These are phyloP conservation scores for Reticulascus tulasneorum DNA, from an alignment of 2,329 filamentous ascomycete species.

Conservation along the genomic window DNA sequence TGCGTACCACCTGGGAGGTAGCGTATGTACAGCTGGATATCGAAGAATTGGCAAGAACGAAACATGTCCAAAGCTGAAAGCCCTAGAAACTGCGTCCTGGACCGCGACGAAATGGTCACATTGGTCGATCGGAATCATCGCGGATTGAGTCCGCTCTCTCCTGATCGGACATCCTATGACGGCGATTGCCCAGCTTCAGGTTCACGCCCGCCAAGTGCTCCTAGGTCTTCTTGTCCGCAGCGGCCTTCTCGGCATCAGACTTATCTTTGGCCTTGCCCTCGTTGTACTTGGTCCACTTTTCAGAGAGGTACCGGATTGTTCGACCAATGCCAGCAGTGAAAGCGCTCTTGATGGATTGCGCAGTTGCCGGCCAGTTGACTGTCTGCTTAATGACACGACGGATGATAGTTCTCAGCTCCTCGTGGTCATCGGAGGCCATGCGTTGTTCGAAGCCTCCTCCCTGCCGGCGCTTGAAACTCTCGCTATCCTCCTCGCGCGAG, in stretches of 20 bases:
- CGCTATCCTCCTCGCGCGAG: conserved; percentile 64
- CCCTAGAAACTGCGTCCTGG: too few species aligned
- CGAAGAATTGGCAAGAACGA: too few species aligned
- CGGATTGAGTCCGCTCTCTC: too few species aligned
- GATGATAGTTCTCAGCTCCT: conserved; percentile 67
- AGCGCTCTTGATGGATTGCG: conserved; percentile 79
- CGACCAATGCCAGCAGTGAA: conserved; percentile 71
- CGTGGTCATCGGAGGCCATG: conserved; percentile 67
- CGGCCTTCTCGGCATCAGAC: conserved; percentile 1
- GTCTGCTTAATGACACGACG: conserved; percentile 78
- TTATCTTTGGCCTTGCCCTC: conserved; percentile 33
- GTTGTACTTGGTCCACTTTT: conserved; percentile 70
- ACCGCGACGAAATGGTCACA: too few species aligned
- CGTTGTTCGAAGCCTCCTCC: conserved; percentile 83
- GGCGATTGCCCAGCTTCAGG: too few species aligned
- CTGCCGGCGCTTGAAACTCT: conserved; percentile 66
- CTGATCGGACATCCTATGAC: too few species aligned
- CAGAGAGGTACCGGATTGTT: conserved; percentile 71
- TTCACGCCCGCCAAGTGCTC: too few species aligned
- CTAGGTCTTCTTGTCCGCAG: conserved; percentile 9
- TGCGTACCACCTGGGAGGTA: too few species aligned
- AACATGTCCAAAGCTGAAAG: too few species aligned
- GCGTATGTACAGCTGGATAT: too few species aligned
- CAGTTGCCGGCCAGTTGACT: conserved; percentile 86
- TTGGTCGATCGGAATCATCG: too few species aligned